Percentiles rank a stretch among this genome's conserved stretches.
Conservation (phyloP, 2,329 filamentous ascomycete genomes). For the Aspergillus thermomutatus region DNA sequence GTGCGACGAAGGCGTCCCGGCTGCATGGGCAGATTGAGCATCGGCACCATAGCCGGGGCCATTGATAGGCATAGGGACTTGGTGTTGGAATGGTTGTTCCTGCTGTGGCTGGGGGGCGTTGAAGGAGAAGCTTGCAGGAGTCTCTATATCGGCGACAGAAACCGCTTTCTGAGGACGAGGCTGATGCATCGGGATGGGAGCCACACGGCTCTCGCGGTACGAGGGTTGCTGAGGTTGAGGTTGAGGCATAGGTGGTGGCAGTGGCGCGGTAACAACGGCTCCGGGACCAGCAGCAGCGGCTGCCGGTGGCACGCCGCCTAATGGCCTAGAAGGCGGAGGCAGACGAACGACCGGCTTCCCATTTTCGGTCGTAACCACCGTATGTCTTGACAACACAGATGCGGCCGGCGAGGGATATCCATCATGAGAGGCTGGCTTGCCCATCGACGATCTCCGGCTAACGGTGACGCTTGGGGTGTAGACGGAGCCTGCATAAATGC, state of each 20-base stretch:
- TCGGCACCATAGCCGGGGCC: constrained; percentile 55
- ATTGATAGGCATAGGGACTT: constrained; percentile 74
- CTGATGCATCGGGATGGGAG: constrained; percentile 78
- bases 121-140: constrained; percentile 62
- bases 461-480: constrained; percentile 86
- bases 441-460: constrained; percentile 79
- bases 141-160: constrained; percentile 89
- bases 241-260: constrained; percentile 33
- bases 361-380: constrained; percentile 57
- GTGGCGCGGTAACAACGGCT: constrained; percentile 12
- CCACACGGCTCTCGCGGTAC: constrained; percentile 59
- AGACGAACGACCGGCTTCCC: constrained; percentile 75
- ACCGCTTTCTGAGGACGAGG: constrained; percentile 92
- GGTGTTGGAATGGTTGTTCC: constrained; percentile 89
- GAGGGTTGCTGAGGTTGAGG: constrained; percentile 54
- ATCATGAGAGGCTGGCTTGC: constrained; percentile 66
- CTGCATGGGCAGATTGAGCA: constrained; percentile 46
- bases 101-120: constrained; percentile 62
- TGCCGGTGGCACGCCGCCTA: constrained; percentile 22
- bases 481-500: constrained; percentile 69
- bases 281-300: constrained; percentile 12
- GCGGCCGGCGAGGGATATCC: constrained; percentile 76
- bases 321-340: constrained; percentile 57
- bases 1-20: constrained; percentile 80
- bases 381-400: constrained; percentile 69